These are phyloP conservation scores for Globisporangium spiculum DNA, from an alignment of 352 stramenopile species.

Conservation along the genomic window DNA sequence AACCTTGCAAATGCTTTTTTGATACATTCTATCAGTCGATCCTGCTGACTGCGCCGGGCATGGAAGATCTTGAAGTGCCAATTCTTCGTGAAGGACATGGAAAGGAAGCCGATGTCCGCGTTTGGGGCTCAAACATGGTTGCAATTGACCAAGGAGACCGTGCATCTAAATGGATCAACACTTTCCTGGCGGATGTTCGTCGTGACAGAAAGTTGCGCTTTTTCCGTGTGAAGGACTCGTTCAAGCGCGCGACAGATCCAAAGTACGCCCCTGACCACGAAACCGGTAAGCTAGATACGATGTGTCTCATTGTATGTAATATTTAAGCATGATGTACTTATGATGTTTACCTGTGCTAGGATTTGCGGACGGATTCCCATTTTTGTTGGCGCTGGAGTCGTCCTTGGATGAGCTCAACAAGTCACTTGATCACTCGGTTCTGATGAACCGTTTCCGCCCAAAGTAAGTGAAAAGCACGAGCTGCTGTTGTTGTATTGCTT, in stretches of 20 bases:
- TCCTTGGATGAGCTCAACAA: constrained; percentile 66
- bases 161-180: constrained; percentile 59
- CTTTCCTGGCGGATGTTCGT: constrained; percentile 39
- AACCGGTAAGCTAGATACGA: constrained; percentile 24
- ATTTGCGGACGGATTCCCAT: constrained; percentile 81
- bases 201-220: constrained; percentile 45
- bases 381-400: constrained; percentile 55
- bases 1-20: not conserved
- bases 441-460: constrained; percentile 80
- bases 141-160: constrained; percentile 63
- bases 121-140: constrained; percentile 60
- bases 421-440: constrained; percentile 43
- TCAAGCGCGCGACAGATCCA: constrained; percentile 42
- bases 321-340: not conserved
- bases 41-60: constrained; percentile 57
- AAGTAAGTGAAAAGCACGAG: constrained; percentile 42
- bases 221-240: constrained; percentile 57
- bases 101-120: constrained; percentile 33
- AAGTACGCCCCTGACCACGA: constrained; percentile 63
- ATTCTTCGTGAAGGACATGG: constrained; percentile 35
- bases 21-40: constrained; percentile 26
- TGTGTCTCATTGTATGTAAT: not conserved
- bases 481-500: not conserved
- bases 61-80: constrained; percentile 58
- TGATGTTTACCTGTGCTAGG: constrained; percentile 17